Conservation (phyloP, 2,329 filamentous ascomycete species). For the Colletotrichum sp. region DNA sequence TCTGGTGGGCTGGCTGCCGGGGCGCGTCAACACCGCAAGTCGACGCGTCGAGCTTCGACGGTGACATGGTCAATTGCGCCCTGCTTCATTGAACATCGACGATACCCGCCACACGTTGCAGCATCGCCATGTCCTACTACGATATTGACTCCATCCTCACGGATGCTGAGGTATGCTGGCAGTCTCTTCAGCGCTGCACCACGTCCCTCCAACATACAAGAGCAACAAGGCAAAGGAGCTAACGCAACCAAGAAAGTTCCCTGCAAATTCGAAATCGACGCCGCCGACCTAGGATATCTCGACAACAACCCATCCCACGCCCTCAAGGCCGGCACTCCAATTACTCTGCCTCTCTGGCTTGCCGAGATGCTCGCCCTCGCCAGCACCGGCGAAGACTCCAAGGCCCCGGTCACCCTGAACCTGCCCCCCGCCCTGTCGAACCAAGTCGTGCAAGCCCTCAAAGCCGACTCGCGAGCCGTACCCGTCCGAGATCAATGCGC, state of each 20-base stretch:
- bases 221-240: neutral
- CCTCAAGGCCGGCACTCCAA: slow-evolving; percentile 79
- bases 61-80: neutral
- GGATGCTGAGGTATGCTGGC: slow-evolving; percentile 71
- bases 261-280: slow-evolving; percentile 90
- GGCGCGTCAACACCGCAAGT: neutral
- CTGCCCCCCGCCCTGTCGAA: slow-evolving; percentile 78
- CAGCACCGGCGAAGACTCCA: slow-evolving; percentile 46
- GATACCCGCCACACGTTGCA: no score
- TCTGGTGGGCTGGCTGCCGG: neutral
- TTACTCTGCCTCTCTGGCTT: slow-evolving; percentile 91
- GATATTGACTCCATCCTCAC: slow-evolving; percentile 84
- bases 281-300: slow-evolving; percentile 85
- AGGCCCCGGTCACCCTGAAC: slow-evolving; percentile 77
- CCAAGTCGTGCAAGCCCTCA: slow-evolving; percentile 85
- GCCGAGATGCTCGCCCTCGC: slow-evolving; percentile 89
- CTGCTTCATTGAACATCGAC: neutral
- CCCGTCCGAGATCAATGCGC: slow-evolving; percentile 82
- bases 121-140: slow-evolving; percentile 71
- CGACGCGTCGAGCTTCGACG: neutral
- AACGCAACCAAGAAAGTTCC: slow-evolving; percentile 77
- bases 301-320: slow-evolving; percentile 76
- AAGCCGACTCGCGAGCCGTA: slow-evolving; percentile 86
- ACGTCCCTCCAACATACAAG: neutral
- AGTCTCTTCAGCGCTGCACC: neutral